A percentile compares a stretch with the other conserved stretches of the same genome.
phyloP scores from a whole-genome alignment of 2,329 filamentous ascomycete genomes.

The Diaporthe citri region DNA sequence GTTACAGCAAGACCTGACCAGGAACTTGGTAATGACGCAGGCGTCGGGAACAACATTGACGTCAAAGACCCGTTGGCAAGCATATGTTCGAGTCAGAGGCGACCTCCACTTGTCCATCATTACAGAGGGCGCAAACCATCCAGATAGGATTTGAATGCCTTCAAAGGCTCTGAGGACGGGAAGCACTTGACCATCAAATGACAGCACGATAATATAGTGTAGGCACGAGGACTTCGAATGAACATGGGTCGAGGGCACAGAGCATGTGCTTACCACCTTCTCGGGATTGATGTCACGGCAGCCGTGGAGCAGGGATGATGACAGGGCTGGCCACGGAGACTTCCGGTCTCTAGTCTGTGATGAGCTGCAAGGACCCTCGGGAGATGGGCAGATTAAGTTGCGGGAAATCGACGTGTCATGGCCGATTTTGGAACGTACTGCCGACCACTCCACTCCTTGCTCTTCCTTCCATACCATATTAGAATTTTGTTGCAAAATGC shows the following conservation, averaged over 20 bases:
- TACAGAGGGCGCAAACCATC: background rate
- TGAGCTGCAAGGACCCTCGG: constrained; percentile 6
- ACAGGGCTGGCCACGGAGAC: background rate
- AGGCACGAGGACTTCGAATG: background rate
- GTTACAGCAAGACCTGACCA: background rate
- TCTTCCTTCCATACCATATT: background rate
- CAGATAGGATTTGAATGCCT: too few species aligned
- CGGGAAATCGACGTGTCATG: constrained; percentile 20
- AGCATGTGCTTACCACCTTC: background rate
- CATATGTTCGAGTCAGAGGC: background rate
- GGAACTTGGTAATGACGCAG: background rate
- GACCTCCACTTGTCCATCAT: background rate
- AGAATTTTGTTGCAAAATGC: background rate
- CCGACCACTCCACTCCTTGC: background rate
- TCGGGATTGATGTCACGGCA: background rate
- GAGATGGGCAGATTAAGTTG: constrained; percentile 21
- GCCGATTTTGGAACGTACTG: background rate
- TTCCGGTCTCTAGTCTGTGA: background rate
- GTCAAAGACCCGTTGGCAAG: background rate
- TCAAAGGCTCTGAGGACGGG: background rate
- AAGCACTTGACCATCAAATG: too few species aligned
- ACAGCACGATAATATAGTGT: background rate
- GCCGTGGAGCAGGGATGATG: background rate
- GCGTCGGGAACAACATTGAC: background rate
- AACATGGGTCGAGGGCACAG: background rate